These are phyloP conservation scores for Triticum timopheevii DNA, from an alignment of 176 grass and related monocot species.

Conservation along the genomic window DNA sequence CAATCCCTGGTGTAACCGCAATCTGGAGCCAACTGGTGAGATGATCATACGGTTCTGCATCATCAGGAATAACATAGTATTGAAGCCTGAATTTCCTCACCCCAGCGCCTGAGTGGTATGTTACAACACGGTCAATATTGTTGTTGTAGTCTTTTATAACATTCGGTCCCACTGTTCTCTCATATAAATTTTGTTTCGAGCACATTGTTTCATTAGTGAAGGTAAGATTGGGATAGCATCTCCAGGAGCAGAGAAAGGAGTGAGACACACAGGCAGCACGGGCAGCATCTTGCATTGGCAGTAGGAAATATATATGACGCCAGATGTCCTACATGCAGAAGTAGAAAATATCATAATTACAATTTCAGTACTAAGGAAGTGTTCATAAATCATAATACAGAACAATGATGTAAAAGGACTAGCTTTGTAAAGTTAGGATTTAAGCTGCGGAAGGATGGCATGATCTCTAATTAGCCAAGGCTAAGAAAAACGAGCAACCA, in stretches of 20 bases:
- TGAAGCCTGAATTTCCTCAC: neutral
- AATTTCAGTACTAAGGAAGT: too few species aligned
- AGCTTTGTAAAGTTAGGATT: too few species aligned
- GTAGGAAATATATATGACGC: neutral
- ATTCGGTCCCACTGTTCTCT: neutral
- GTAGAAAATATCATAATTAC: too few species aligned
- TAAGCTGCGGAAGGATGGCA: too few species aligned
- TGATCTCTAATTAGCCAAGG: too few species aligned
- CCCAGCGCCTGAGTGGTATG: neutral
- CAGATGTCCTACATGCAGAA: neutral
- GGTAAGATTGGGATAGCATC: neutral
- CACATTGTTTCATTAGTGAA: neutral
- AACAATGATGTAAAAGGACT: too few species aligned
- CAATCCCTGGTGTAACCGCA: neutral
- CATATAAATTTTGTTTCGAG: neutral
- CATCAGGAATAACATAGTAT: neutral
- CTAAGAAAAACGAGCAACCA: too few species aligned
- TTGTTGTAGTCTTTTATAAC: neutral
- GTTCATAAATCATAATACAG: too few species aligned
- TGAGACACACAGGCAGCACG: neutral
- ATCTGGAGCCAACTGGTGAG: neutral
- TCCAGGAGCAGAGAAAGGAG: neutral
- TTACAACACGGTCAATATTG: neutral
- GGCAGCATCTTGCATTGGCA: neutral
- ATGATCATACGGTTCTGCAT: neutral